phyloP scores from a whole-genome alignment of 78 protist genomes.

The Guillardia theta region DNA sequence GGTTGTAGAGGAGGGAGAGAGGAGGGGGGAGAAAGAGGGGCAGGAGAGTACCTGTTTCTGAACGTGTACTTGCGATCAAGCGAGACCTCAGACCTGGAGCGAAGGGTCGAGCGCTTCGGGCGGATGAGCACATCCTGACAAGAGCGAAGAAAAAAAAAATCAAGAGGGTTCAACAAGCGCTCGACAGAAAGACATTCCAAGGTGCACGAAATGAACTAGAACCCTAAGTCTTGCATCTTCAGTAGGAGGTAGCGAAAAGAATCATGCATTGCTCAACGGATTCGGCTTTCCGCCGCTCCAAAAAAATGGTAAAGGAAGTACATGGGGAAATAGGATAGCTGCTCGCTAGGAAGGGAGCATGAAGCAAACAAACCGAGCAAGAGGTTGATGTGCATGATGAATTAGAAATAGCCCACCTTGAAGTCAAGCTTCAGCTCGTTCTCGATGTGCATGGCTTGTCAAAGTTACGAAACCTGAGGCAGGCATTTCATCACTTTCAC shows the following conservation, averaged over 20 bases:
- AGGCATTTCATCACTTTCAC: no score
- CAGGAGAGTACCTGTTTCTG: not conserved
- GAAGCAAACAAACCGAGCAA: not conserved
- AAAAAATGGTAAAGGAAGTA: no score
- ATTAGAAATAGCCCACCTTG: not conserved
- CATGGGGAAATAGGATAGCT: no score
- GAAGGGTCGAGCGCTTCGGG: constrained; percentile 21
- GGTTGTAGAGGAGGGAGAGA: not conserved
- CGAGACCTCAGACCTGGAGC: not conserved
- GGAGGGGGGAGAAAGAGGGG: not conserved
- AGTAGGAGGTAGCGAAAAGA: not conserved
- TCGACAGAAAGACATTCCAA: not conserved
- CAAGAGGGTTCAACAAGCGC: not conserved
- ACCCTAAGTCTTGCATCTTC: not conserved
- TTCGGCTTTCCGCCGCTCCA: not conserved
- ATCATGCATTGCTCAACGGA: not conserved
- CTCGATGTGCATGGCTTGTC: constrained; percentile 2
- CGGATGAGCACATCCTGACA: constrained; percentile 30
- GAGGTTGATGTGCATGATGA: not conserved
- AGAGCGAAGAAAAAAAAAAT: not conserved
- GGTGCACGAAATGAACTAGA: not conserved
- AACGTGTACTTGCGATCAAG: constrained; percentile 24
- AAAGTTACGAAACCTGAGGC: no score
- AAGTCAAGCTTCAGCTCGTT: constrained; percentile 13
- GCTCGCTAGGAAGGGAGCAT: not conserved